phyloP scores from a whole-genome alignment of 225 moss, liverwort and hornwort species.

The Ulota crispa region DNA sequence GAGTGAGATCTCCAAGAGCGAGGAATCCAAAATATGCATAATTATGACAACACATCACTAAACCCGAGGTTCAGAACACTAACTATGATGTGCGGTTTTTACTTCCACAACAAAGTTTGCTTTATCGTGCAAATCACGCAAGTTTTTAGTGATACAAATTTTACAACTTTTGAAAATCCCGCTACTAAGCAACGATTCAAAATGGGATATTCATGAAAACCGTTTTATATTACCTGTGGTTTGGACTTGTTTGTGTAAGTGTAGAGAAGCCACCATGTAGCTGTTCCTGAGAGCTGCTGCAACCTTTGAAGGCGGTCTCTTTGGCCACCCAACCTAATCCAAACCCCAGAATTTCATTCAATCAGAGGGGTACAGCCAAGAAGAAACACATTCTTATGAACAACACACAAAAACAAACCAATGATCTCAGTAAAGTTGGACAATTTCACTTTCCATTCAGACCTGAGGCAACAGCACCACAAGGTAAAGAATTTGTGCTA shows the following conservation, averaged over 20 bases:
- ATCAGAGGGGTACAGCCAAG: background rate
- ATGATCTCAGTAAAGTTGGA: background rate
- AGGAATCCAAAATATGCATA: too few relatives aligned
- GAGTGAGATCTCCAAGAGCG: too few relatives aligned
- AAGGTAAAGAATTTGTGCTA: background rate
- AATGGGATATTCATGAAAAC: background rate
- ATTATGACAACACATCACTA: too few relatives aligned
- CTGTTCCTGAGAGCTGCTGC: slow-evolving; percentile 96
- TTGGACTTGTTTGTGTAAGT: slow-evolving; percentile 61
- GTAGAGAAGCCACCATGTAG: slow-evolving; percentile 96
- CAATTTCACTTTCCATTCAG: background rate
- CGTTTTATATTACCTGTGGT: slow-evolving; percentile 36
- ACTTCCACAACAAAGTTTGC: too few relatives aligned
- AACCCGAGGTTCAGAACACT: too few relatives aligned
- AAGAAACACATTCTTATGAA: background rate
- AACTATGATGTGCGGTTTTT: too few relatives aligned
- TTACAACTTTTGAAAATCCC: too few relatives aligned
- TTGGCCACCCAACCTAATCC: slow-evolving; percentile 95
- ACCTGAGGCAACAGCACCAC: background rate
- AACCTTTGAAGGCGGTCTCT: slow-evolving; percentile 95
- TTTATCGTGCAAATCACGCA: too few relatives aligned
- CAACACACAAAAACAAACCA: background rate
- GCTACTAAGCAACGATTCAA: background rate
- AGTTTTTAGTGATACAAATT: too few relatives aligned
- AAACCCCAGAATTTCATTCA: background rate